Conservation (phyloP, 2,329 filamentous ascomycete species). For the Botrytis byssoidea region DNA sequence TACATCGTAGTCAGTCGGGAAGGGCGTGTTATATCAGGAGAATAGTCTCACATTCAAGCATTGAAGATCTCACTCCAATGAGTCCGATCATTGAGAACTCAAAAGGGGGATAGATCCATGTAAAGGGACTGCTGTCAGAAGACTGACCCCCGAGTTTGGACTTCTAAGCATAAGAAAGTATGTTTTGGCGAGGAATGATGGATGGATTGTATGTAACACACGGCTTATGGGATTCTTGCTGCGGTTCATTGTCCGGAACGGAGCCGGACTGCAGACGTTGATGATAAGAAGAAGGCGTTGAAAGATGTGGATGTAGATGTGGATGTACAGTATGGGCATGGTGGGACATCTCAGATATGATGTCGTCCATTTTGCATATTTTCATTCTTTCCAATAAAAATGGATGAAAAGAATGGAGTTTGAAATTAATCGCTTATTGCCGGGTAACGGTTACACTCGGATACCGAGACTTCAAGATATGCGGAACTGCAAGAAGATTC, state of each 20-base stretch:
- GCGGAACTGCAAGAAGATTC: neutral
- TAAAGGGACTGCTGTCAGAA: neutral
- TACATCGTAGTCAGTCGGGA: neutral
- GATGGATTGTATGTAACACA: neutral
- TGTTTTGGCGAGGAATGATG: neutral
- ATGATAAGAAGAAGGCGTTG: neutral
- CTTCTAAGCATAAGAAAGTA: neutral
- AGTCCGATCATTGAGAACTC: neutral
- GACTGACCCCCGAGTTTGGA: neutral
- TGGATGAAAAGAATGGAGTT: neutral
- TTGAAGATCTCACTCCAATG: neutral
- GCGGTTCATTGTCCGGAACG: neutral
- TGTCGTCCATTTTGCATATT: neutral
- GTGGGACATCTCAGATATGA: neutral
- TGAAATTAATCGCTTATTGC: neutral
- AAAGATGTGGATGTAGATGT: neutral
- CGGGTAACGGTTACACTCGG: constrained; percentile 5
- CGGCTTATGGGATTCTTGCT: neutral
- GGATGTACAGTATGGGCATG: neutral
- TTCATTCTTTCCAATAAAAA: neutral
- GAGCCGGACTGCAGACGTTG: neutral
- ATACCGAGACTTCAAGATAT: neutral
- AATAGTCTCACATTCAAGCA: neutral
- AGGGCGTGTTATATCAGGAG: neutral
- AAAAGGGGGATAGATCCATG: neutral